Base-by-base conservation (phyloP, 306 rosid genomes). In the Erythrophleum fordii region DNA sequence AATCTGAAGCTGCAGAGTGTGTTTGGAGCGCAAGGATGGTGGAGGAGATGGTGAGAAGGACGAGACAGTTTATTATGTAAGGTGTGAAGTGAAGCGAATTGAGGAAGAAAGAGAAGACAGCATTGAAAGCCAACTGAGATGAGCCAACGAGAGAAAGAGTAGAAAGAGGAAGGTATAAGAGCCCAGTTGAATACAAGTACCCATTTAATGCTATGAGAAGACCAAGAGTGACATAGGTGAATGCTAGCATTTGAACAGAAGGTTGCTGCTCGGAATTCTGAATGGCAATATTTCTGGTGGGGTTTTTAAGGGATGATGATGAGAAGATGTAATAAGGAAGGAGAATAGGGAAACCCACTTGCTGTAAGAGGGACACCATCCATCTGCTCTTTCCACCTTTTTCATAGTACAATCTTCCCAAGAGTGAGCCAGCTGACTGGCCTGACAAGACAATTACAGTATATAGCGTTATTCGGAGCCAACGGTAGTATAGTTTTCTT, bases 351-450 rank as follows among this genome's bases (percentile, higher is more conserved):
- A 87, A 88, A 12, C 91, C 91, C 53, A 41, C 76, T 17, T 74
- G 17, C 48, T 85, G 87, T 18, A 76, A 75, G 0, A 85, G 58
- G n/a, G 91, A 74, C 55, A 68, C 89, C 29, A 83, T 18, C 87
- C 91, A 88, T 78, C 78, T 85, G 82, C 87, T 85, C 39, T 82
- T 77, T 29, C 92, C 92, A 29, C 88, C 90, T 82, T 84, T 76
- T 18, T 82, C 81, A 72, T 65, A 81, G 76, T 88, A 83, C 72
- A 83, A 56, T 61, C 91, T 84, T 76, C 88, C 89, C 56, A 86
- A 51, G 37, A 89, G 82, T 14, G 73, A 37, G 3, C 86, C 87
- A 37, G 42, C 69, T 20, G 92, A 65, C 35, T 86, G 88, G 31
- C 88, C 81, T 20, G 41, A 9, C 49, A 65, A 18, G 52, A 66